Percentiles rank a stretch among this genome's conserved stretches.
These are phyloP conservation scores for Hypoxylon sp. DNA, from an alignment of 2,329 filamentous ascomycete genomes.

Conservation along the genomic window DNA sequence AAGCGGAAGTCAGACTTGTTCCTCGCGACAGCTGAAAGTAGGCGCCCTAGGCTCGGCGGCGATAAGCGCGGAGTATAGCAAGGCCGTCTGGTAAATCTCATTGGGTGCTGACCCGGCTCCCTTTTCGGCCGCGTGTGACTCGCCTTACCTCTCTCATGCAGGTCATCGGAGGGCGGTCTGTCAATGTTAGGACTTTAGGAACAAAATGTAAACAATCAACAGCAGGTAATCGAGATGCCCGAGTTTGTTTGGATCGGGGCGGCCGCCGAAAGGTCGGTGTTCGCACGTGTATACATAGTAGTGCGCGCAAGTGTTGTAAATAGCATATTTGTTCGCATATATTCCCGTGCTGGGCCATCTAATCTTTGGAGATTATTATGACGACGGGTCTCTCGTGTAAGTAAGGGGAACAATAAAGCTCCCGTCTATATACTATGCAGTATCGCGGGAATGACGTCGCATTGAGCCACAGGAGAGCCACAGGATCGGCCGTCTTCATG, in stretches of 20 bases:
- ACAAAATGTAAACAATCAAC: slow-evolving; percentile 37
- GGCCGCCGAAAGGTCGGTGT: slow-evolving; percentile 1
- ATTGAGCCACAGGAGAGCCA: slow-evolving; percentile 20
- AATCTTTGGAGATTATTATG: slow-evolving; percentile 31
- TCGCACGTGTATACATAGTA: not conserved
- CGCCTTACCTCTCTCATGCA: slow-evolving; percentile 35
- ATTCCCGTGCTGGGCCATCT: slow-evolving; percentile 25
- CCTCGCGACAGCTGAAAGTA: slow-evolving; percentile 28
- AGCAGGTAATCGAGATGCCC: slow-evolving; percentile 28
- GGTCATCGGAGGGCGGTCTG: slow-evolving; percentile 32
- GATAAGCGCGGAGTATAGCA: slow-evolving; percentile 19
- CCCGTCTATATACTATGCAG: slow-evolving; percentile 14
- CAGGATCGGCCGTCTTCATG: slow-evolving; percentile 35
- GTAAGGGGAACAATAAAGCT: slow-evolving; percentile 20
- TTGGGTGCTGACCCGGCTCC: slow-evolving; percentile 26
- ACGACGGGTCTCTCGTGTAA: slow-evolving; percentile 24
- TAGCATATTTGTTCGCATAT: slow-evolving; percentile 4
- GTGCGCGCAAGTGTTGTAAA: too few relatives aligned
- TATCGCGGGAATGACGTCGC: slow-evolving; percentile 39
- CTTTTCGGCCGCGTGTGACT: slow-evolving; percentile 24
- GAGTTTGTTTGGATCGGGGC: slow-evolving; percentile 16
- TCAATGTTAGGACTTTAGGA: slow-evolving; percentile 17
- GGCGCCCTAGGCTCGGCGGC: slow-evolving; percentile 31
- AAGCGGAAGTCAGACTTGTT: slow-evolving; percentile 21
- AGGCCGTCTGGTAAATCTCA: slow-evolving; percentile 18